phyloP scores from a whole-genome alignment of 768 basidiomycete species.

The Kwoniella mangroviensis region DNA sequence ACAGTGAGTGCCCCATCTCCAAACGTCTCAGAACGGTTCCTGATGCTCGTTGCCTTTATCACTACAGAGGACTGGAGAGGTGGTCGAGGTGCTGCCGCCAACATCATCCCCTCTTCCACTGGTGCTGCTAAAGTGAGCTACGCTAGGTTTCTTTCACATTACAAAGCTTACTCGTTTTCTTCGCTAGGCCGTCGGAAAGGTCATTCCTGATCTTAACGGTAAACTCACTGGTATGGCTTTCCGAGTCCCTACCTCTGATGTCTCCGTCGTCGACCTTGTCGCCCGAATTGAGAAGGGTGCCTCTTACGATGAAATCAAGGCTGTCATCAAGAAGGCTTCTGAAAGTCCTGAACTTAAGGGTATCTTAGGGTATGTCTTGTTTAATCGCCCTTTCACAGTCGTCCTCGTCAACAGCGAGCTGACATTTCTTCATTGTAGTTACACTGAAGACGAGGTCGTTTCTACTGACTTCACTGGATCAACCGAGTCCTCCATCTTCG shows the following conservation, averaged over 20 bases:
- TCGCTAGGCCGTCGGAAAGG: slow-evolving; percentile 83
- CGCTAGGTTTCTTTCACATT: neutral
- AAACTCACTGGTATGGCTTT: slow-evolving; percentile 95
- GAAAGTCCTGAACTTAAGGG: slow-evolving; percentile 66
- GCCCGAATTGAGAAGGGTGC: slow-evolving; percentile 85
- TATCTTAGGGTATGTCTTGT: slow-evolving; percentile 52
- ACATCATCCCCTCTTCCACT: slow-evolving; percentile 99
- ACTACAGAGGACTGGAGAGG: slow-evolving; percentile 57
- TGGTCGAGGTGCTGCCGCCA: slow-evolving; percentile 85
- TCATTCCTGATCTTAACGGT: slow-evolving; percentile 93
- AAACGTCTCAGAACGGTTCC: slow-evolving; percentile 24
- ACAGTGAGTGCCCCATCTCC: slow-evolving; percentile 59
- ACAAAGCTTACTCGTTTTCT: neutral
- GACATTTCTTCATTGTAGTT: slow-evolving; percentile 62
- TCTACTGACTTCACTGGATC: slow-evolving; percentile 90
- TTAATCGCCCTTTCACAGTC: no score
- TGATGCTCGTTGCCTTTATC: neutral
- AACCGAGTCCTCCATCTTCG: slow-evolving; percentile 83
- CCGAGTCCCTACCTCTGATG: slow-evolving; percentile 95
- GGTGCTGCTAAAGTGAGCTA: slow-evolving; percentile 80
- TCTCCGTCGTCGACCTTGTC: slow-evolving; percentile 97
- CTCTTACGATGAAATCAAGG: slow-evolving; percentile 89
- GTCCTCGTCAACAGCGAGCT: no score
- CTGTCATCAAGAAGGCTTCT: slow-evolving; percentile 76
- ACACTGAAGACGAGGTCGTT: slow-evolving; percentile 92